Base-by-base conservation (phyloP, 768 basidiomycete species). In the Amanita jacksonii region DNA sequence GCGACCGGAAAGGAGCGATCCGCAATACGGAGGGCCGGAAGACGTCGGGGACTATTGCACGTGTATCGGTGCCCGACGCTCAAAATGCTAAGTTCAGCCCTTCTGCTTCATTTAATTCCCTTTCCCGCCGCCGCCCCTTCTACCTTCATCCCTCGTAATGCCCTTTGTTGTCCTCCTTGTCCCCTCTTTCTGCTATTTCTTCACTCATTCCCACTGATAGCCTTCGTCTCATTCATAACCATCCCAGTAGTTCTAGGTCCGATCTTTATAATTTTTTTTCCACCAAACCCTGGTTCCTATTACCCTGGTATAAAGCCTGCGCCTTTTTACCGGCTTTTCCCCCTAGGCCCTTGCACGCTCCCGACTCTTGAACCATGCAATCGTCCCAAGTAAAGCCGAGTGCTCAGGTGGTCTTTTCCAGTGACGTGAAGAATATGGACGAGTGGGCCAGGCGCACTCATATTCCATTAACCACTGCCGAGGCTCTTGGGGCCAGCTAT, bases 381-480 rank as follows among this genome's bases (percentile, higher is more conserved):
- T 38, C 52, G 39, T 41, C 58, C 22, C 58, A 56, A 43, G 46
- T 59, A 38, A 64, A 63, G 45, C 58, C 70, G 13, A 75, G 85
- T 56, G 23, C 37, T 6, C 36, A 45, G 13, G 76, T 88, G 60
- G 71, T 81, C 49, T 89, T 88, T 59, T 85, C 82, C 51, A 79
- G 77, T 60, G 79, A 85, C 55, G 82, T 89, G 59, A 69, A 70
- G 46, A 79, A 81, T 59, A 85, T 90, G 80, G 83, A 87, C 62
- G 79, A 72, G 47, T 90, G 86, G 86, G 82, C 87, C 0, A 69
- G 65, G 44, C 77, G 85, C 47, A 87, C 86, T 0, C 71, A 77
- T 58, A 86, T 90, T 39, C 84, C 85, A 33, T 70, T 90, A 49
- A 86, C 85, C 52, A 86, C 81, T 42, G 86, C 84, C 40, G 86